Base-by-base conservation (phyloP, 2,329 filamentous ascomycete species). In the Arthroderma uncinatum region DNA sequence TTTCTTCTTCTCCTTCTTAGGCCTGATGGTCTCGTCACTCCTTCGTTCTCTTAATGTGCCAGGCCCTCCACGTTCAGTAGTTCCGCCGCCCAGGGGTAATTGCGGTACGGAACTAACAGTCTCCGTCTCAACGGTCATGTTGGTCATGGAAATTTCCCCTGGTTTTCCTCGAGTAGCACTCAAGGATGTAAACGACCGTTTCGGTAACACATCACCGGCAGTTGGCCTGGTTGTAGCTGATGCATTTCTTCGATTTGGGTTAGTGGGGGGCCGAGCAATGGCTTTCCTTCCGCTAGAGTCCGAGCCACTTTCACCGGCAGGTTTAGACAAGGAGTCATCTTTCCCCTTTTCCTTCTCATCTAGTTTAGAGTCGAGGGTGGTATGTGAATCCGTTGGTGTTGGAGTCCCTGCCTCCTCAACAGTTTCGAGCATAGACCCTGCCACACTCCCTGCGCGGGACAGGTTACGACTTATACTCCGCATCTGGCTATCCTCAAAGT, bases 101-200 rank as follows among this genome's bases (percentile, higher is more conserved):
- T 95, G 91, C 9, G 91, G 89, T 56, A 96, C 87, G 2, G 91
- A 95, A 44, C 83, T 86, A 37, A 98, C 93, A 0, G 91, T 95
- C 72, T 98, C 93, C 0, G 93, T 96, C 74, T 98, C 93, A 12
- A 97, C 92, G 8, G 89, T 97, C 90, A 98, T 96, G 65, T 89
- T 93, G 67, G 86, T 84, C 58, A 85, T 80, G 36, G 87, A 86
- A n/a, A 83, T 84, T 68, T 95, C 88, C 54, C 79, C 69, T 28
- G 82, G 76, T 68, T 91, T 89, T 34, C 81, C 78, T 67, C 90
- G 88, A 57, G 78, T 74, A 57, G 74, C 73, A 54, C 76, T 76
- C 40, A 87, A 79, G 60, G 84, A 85, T 36, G 86, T 80, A 53
- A 84, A 82, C 7, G 88, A 89, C 60, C 86, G 77, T 61, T 88